Evolutionary conservation across 345 rosid genomes (phyloP).

Genomic region (Carallia pectinifolia): DNA sequence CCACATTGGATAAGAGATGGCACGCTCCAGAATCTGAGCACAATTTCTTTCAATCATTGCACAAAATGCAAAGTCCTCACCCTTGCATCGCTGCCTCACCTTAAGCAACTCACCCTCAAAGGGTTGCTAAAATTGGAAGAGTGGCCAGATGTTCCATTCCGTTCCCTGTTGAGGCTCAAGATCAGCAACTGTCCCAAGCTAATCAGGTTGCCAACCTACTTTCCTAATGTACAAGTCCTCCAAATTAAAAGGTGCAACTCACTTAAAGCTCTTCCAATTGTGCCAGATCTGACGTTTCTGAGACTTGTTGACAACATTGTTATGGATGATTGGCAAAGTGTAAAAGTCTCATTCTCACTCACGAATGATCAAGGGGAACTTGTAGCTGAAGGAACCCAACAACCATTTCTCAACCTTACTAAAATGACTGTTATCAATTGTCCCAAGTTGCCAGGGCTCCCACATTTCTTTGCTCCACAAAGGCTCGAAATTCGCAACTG

Average conservation of each 20-base stretch:
- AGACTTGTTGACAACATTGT: constrained; percentile 14
- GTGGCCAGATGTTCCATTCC: not conserved
- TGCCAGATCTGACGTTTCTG: constrained; percentile 7
- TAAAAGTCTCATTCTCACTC: no score
- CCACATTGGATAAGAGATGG: constrained; percentile 21
- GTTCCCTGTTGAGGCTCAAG: not conserved
- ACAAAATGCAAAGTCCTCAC: constrained; percentile 13
- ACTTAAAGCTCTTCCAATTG: constrained; percentile 16
- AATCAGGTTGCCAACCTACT: not conserved
- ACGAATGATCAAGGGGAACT: not conserved
- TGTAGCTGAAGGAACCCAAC: no score
- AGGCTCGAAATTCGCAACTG: constrained; percentile 9
- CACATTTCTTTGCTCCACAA: not conserved
- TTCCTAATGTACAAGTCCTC: not conserved
- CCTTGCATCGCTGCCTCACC: constrained; percentile 9
- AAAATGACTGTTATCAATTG: constrained; percentile 7
- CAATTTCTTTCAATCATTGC: constrained; percentile 17
- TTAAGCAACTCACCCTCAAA: constrained; percentile 17
- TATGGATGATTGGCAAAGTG: constrained; percentile 11
- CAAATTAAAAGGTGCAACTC: constrained; percentile 21
- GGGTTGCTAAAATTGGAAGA: constrained; percentile 18
- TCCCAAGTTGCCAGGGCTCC: constrained; percentile 12
- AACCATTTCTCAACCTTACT: not conserved
- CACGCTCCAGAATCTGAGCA: constrained; percentile 3
- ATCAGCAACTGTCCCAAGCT: constrained; percentile 16